A percentile compares a stretch with the other conserved stretches of the same genome.
Evolutionary conservation across 148 eudicot species (phyloP).

Genomic region (Camellia lanceoleosa): DNA sequence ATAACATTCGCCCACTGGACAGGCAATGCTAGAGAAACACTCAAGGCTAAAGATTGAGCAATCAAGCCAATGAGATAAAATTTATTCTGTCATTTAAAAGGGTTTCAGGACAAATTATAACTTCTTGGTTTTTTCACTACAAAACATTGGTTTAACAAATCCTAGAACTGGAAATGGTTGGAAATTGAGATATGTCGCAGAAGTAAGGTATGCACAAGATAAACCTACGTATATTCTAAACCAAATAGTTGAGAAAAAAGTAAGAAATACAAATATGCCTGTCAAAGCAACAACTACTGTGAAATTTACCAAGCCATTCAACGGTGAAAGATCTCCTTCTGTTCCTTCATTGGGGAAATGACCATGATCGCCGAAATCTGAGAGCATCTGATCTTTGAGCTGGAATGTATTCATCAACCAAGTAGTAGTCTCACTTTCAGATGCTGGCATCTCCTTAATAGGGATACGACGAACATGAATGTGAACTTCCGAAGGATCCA

Average conservation of each 20-base stretch:
- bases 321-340: slow-evolving; percentile 50
- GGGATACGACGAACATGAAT: slow-evolving; percentile 51
- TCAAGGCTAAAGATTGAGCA: background rate
- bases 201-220: slow-evolving; percentile 56
- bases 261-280: slow-evolving; percentile 35
- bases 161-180: slow-evolving; percentile 45
- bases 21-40: slow-evolving; percentile 1
- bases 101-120: background rate
- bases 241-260: slow-evolving; percentile 46
- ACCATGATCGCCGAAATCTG: slow-evolving; percentile 46
- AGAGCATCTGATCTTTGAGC: slow-evolving; percentile 56
- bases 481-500: slow-evolving; percentile 78
- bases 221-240: slow-evolving; percentile 48
- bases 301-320: slow-evolving; percentile 50
- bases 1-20: background rate
- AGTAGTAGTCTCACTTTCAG: slow-evolving; percentile 44
- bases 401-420: slow-evolving; percentile 56
- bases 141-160: slow-evolving; percentile 28
- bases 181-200: slow-evolving; percentile 46
- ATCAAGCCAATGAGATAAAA: slow-evolving; percentile 4
- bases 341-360: slow-evolving; percentile 49
- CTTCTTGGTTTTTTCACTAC: slow-evolving; percentile 27
- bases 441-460: slow-evolving; percentile 40
- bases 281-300: slow-evolving; percentile 33
- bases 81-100: background rate